phyloP scores from a whole-genome alignment of 2,329 filamentous ascomycete genomes.

The Diaporthe velutina region DNA sequence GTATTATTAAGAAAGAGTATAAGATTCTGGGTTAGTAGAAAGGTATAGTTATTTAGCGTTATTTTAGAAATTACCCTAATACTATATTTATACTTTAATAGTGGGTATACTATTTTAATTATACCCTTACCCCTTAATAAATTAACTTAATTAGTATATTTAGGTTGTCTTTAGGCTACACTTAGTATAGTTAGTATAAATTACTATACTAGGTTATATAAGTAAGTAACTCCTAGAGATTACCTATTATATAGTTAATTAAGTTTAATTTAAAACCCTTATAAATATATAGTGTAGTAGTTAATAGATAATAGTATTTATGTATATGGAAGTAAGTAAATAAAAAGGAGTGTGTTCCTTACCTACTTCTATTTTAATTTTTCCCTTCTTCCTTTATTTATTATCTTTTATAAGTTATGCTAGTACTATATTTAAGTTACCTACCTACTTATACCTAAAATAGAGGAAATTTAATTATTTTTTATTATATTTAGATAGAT shows the following conservation, averaged over 20 bases:
- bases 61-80: background rate
- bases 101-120: background rate
- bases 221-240: background rate
- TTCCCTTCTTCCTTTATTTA: no score
- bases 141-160: background rate
- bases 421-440: no score
- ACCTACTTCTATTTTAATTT: no score
- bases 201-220: background rate
- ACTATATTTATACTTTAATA: background rate
- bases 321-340: no score
- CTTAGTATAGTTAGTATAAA: background rate
- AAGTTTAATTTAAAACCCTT: no score
- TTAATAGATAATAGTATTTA: no score
- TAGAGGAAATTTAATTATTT: no score
- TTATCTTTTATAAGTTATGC: no score
- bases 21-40: background rate
- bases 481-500: background rate
- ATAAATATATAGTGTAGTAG: no score
- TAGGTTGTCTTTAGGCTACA: background rate
- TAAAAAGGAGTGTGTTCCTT: no score
- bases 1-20: background rate
- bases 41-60: background rate
- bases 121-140: background rate
- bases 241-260: background rate
- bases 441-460: no score